These are phyloP conservation scores for Plasmodium berghei DNA, from an alignment of 169 alveolate genomes.

Conservation along the genomic window DNA sequence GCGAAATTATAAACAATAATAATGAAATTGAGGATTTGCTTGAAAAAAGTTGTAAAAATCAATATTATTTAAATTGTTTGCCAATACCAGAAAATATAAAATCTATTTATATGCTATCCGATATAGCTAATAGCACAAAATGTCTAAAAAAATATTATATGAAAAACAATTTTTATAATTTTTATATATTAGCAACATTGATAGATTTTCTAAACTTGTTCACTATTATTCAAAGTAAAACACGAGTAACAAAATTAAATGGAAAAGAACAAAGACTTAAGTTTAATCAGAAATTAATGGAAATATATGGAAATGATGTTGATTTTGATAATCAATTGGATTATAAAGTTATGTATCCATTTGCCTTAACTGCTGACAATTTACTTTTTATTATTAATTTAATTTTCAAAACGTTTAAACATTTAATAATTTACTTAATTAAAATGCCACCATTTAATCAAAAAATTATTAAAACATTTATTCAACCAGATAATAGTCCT, in stretches of 20 bases:
- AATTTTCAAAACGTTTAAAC: conserved; percentile 68
- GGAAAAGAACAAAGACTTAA: conserved; percentile 61
- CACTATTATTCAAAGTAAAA: conserved; percentile 70
- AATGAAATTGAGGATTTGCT: neutral
- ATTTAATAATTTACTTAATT: conserved; percentile 64
- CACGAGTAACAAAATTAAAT: conserved; percentile 40
- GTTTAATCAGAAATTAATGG: conserved; percentile 71
- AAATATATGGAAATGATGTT: conserved; percentile 59
- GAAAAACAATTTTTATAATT: conserved; percentile 73
- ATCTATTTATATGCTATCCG: conserved; percentile 73
- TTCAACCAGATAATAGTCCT: conserved; percentile 8
- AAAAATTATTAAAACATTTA: conserved; percentile 63
- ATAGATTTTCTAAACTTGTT: conserved; percentile 60
- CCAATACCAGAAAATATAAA: conserved; percentile 73
- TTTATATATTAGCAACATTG: conserved; percentile 44
- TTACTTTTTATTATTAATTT: conserved; percentile 51
- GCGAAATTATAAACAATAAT: neutral
- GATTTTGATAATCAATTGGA: conserved; percentile 64
- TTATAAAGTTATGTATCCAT: conserved; percentile 77
- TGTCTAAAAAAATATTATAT: conserved; percentile 36
- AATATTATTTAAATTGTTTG: conserved; percentile 20
- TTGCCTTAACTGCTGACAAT: conserved; percentile 72
- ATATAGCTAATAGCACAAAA: conserved; percentile 68
- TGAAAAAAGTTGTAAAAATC: neutral
- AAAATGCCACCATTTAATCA: conserved; percentile 63